These are phyloP conservation scores for Wickerhamiella qilinensis DNA, from an alignment of 805 yeast species.

Conservation along the genomic window DNA sequence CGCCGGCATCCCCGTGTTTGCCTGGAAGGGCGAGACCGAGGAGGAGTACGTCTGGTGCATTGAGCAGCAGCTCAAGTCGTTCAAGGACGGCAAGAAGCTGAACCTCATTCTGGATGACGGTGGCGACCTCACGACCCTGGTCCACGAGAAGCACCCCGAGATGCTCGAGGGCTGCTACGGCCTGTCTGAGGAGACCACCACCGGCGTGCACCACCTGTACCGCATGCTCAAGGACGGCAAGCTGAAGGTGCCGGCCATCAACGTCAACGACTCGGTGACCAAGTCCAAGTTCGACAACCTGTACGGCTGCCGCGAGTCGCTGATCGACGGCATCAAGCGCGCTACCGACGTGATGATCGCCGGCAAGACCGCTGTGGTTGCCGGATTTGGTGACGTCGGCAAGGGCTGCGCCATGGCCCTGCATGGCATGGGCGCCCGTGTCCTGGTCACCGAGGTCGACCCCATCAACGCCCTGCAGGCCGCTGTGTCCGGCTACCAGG, in stretches of 20 bases:
- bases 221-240: conserved; percentile 77
- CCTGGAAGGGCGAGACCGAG: conserved; percentile 99
- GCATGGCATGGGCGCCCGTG: conserved; percentile 98
- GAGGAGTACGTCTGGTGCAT: conserved; percentile 99
- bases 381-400: conserved; percentile 99
- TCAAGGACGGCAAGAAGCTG: conserved; percentile 89
- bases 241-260: conserved; percentile 97
- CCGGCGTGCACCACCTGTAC: conserved; percentile 99
- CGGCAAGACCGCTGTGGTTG: conserved; percentile 97
- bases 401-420: conserved; percentile 99
- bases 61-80: conserved; percentile 95
- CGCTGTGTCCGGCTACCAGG: conserved; percentile 98
- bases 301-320: conserved; percentile 98
- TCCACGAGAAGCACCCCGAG: conserved; percentile 96
- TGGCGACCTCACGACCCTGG: conserved; percentile 95
- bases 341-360: conserved; percentile 99
- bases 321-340: conserved; percentile 97
- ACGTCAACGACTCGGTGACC: conserved; percentile 97
- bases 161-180: conserved; percentile 91
- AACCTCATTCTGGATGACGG: conserved; percentile 98
- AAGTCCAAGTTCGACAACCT: conserved; percentile 98
- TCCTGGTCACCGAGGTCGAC: conserved; percentile 90
- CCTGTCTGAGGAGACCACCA: conserved; percentile 96
- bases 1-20: conserved; percentile 96
- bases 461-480: conserved; percentile 99